phyloP scores from a whole-genome alignment of 176 grass and related monocot species.

The Phyllostachys edulis region DNA sequence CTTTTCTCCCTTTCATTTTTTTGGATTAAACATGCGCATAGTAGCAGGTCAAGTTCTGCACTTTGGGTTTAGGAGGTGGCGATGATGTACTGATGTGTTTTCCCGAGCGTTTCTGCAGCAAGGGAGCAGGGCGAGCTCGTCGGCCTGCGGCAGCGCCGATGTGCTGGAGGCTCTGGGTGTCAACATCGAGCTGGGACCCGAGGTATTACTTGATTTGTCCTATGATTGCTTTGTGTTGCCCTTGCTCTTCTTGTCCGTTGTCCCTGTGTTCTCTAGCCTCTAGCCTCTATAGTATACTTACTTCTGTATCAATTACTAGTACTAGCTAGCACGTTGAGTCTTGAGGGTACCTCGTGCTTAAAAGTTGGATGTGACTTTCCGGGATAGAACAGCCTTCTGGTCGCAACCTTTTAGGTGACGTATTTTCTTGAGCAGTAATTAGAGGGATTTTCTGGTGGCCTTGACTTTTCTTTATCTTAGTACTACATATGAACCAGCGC shows the following conservation, averaged over 20 bases:
- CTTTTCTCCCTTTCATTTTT: neutral
- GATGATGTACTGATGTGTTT: constrained; percentile 8
- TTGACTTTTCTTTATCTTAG: constrained; percentile 6
- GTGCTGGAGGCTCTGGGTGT: constrained; percentile 83
- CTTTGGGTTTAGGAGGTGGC: neutral
- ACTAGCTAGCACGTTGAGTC: neutral
- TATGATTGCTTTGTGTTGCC: neutral
- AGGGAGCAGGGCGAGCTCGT: constrained; percentile 94
- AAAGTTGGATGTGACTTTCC: neutral
- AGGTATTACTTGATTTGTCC: constrained; percentile 48
- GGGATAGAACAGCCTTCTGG: neutral
- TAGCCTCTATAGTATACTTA: neutral
- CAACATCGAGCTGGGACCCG: constrained; percentile 77
- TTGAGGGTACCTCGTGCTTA: neutral
- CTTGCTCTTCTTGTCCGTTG: neutral
- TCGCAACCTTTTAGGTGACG: neutral
- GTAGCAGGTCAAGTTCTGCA: neutral
- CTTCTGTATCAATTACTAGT: neutral
- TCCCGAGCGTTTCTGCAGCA: constrained; percentile 49
- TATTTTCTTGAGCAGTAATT: neutral
- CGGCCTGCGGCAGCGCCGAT: constrained; percentile 95
- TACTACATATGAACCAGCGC: neutral
- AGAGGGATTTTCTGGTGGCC: neutral
- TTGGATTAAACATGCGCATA: neutral
- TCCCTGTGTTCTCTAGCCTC: neutral